Evolutionary conservation across 2,329 filamentous ascomycete species (phyloP).

Genomic region (Colletotrichum liriopes): DNA sequence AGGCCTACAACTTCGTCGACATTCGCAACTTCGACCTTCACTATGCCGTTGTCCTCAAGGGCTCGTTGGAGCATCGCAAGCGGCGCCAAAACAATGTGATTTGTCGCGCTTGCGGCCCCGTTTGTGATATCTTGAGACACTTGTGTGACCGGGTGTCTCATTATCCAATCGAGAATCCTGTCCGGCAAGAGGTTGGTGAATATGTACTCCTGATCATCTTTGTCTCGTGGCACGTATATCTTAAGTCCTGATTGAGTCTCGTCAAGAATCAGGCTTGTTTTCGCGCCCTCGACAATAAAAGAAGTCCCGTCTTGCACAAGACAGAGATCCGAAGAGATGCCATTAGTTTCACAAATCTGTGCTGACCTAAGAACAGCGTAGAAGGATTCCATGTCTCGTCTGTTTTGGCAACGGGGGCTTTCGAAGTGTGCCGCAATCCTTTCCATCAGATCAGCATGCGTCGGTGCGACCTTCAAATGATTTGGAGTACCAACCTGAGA

Average conservation of each 20-base stretch:
- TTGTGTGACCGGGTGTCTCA: conserved; percentile 48
- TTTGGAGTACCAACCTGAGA: conserved; percentile 37
- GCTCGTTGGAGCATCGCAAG: background rate
- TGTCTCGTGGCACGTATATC: conserved; percentile 52
- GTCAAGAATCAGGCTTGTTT: conserved; percentile 49
- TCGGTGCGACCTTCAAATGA: background rate
- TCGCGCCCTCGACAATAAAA: conserved; percentile 34
- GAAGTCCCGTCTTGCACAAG: conserved; percentile 48
- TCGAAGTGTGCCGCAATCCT: conserved; percentile 25
- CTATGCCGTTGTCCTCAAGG: background rate
- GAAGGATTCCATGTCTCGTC: background rate
- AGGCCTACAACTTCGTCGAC: background rate
- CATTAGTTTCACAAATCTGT: conserved; percentile 50
- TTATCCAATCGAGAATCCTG: conserved; percentile 53
- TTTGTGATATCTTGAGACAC: background rate
- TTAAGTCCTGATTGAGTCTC: conserved; percentile 45
- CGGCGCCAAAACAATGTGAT: background rate
- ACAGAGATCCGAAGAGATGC: conserved; percentile 49
- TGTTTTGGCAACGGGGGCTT: conserved; percentile 18
- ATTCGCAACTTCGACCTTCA: background rate
- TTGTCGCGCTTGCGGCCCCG: background rate
- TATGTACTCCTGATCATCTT: conserved; percentile 48
- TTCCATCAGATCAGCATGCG: background rate
- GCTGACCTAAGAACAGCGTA: conserved; percentile 34
- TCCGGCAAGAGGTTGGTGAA: conserved; percentile 49